phyloP scores from a whole-genome alignment of 192 early-diverging fungal genomes.

The Rhizoclosmatium sp. region DNA sequence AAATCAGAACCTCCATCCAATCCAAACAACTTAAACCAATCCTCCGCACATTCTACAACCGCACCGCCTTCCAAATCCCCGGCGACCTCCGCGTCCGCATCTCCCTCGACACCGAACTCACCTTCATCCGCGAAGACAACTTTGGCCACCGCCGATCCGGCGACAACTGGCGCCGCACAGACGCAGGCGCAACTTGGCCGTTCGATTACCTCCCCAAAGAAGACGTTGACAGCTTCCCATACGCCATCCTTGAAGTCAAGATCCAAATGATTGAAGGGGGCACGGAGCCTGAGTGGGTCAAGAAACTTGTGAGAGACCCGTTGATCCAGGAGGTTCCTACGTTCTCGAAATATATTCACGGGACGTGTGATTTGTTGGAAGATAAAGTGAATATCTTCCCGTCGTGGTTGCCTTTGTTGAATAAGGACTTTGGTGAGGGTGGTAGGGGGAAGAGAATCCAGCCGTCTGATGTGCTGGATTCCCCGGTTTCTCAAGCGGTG shows the following conservation, averaged over 20 bases:
- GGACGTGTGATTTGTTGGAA: constrained; percentile 79
- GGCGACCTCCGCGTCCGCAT: constrained; percentile 93
- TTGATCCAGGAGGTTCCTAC: constrained; percentile 92
- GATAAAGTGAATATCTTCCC: constrained; percentile 84
- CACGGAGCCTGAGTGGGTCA: constrained; percentile 92
- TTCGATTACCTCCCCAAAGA: constrained; percentile 82
- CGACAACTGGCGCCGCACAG: constrained; percentile 89
- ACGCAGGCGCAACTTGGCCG: constrained; percentile 79
- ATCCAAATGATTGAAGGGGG: constrained; percentile 92
- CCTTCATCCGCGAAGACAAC: constrained; percentile 96
- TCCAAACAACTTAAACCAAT: constrained; percentile 75
- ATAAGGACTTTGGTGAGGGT: constrained; percentile 39
- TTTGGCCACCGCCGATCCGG: constrained; percentile 72
- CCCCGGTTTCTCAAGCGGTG: neutral
- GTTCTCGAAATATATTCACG: constrained; percentile 98
- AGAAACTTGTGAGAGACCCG: constrained; percentile 87
- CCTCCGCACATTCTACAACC: constrained; percentile 93
- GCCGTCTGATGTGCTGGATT: constrained; percentile 35
- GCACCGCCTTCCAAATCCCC: constrained; percentile 98
- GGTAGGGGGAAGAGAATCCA: constrained; percentile 13
- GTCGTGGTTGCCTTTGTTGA: constrained; percentile 97
- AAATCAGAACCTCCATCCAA: constrained; percentile 74
- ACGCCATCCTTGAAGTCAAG: constrained; percentile 97
- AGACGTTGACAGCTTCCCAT: constrained; percentile 89
- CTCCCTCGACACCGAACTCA: constrained; percentile 93